These are phyloP conservation scores for Schwanniomyces yamadae DNA, from an alignment of 805 yeast genomes.

Conservation along the genomic window DNA sequence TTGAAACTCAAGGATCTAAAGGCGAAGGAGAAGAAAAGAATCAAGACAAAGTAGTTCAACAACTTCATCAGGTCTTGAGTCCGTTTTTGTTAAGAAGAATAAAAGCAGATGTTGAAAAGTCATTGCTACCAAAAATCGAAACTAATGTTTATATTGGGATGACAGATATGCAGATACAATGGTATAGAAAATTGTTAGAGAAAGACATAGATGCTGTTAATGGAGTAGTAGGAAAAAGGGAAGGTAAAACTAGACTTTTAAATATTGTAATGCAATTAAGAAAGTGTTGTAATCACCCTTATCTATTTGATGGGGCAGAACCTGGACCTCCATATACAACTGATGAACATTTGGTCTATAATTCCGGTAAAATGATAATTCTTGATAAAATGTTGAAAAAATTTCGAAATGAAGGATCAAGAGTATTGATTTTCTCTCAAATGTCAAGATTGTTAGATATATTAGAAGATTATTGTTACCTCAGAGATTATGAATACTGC, in stretches of 20 bases:
- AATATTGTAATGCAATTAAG: conserved; percentile 96
- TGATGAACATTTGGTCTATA: conserved; percentile 88
- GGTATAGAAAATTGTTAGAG: conserved; percentile 87
- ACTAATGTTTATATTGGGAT: conserved; percentile 87
- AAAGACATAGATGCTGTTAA: conserved; percentile 96
- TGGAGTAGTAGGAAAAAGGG: conserved; percentile 92
- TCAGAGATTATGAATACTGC: conserved; percentile 82
- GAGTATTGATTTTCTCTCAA: conserved; percentile 89
- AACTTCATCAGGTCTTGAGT: conserved; percentile 80
- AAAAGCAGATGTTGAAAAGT: conserved; percentile 89
- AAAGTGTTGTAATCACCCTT: conserved; percentile 97
- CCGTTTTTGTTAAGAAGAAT: conserved; percentile 90
- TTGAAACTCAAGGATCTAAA: conserved; percentile 51
- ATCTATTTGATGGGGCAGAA: conserved; percentile 97
- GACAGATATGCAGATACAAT: conserved; percentile 91
- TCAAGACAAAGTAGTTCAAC: conserved; percentile 83
- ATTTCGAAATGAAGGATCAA: conserved; percentile 72
- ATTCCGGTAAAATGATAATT: conserved; percentile 88
- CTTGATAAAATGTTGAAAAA: conserved; percentile 78
- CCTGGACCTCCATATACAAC: conserved; percentile 98
- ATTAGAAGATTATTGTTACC: conserved; percentile 85
- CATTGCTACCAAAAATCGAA: conserved; percentile 87
- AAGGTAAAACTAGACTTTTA: conserved; percentile 84
- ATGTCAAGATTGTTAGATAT: conserved; percentile 91
- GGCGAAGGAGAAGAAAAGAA: conserved; percentile 35